Conservation (phyloP, 164 flowering plant genomes). For the grape (Vitis vinifera) region ASM3070453v1 NC_081815.1:3443001-3443500, state of each 20-base stretch:
- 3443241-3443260: constrained; percentile 24
- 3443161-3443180: constrained; percentile 28
- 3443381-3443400: constrained; percentile 14
- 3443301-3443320: constrained; percentile 37
- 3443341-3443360: constrained; percentile 37
- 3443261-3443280: constrained; percentile 35
- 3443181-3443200: constrained; percentile 30
- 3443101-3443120: constrained; percentile 31
- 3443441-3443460: constrained; percentile 43
- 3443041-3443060: constrained; percentile 36
- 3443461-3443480: constrained; percentile 12
- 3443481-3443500: constrained; percentile 21
- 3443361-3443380: constrained; percentile 11
- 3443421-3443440: constrained; percentile 18
- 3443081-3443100: constrained; percentile 16
- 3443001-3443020: constrained; percentile 40
- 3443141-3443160: constrained; percentile 32
- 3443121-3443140: constrained; percentile 28
- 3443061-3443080: constrained; percentile 20
- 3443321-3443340: constrained; percentile 39
- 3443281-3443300: constrained; percentile 39
- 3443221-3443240: constrained; percentile 16
- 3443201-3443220: constrained; percentile 30
- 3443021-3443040: constrained; percentile 30
- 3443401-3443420: constrained; percentile 25